Evolutionary conservation across 140 eudicot genomes (phyloP), one percentile per base, ranked within the genome.

Genomic region (Flaveria floridana): DNA sequence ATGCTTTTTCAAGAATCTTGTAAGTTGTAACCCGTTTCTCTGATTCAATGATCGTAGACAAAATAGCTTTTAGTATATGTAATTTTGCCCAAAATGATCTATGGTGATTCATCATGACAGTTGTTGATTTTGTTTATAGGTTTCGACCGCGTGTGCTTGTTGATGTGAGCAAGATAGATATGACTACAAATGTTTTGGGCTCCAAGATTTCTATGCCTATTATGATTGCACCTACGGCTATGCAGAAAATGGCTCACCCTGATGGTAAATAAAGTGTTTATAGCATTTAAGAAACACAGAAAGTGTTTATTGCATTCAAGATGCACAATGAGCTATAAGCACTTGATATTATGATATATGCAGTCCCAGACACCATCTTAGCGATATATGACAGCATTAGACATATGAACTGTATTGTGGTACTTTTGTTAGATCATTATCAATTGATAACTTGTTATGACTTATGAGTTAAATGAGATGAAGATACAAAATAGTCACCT

Each of bases 231-330:
- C 98, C 98, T 0, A 86, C 97, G 7, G 96, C 96, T 69, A 93
- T 90, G 97, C 96, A 84, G 75, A 90, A 93, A 83, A 90, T 90
- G 97, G 98, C 98, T 65, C 97, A 93, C 74, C 97, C 97, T 58
- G 96, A 89, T 81, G 96, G 98, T 92, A 82, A 58, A 39, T 65
- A 3, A 28, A 39, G 14, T 68, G 28, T 26, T 26, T 26, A 0
- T 26, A 26, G 28, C 28, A 26, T 26, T 26, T 26, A 26, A 26
- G 28, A 26, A 26, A 26, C 28, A 26, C 28, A 26, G 28, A 26
- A 26, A 26, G 28, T 26, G 37, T 30, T 30, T 3, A 30, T 30
- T 3, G 37, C 37, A 30, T 30, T 3, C 0, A 30, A 30, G 37
- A 30, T 3, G 4, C 37, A 30, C 37, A 30, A 30, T 3, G 4